These are phyloP conservation scores for Phaseolus lunatus DNA, from an alignment of 306 rosid genomes.

Conservation along the genomic window DNA sequence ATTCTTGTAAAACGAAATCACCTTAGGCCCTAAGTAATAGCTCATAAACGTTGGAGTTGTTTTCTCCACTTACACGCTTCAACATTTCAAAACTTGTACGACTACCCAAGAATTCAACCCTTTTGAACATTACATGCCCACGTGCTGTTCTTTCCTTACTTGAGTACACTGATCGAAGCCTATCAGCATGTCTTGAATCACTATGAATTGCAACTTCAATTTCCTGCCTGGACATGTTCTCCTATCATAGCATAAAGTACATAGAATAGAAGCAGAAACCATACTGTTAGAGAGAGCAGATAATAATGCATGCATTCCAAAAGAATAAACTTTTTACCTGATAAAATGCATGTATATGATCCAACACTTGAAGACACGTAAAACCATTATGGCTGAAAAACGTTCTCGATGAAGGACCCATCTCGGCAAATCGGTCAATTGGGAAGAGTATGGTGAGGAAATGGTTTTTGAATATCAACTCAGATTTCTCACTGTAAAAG, in stretches of 20 bases:
- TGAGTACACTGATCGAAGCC: conserved; percentile 76
- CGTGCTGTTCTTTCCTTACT: conserved; percentile 68
- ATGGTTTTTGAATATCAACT: conserved; percentile 73
- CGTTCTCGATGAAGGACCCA: conserved; percentile 94
- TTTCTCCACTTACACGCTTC: conserved; percentile 86
- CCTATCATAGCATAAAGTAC: conserved; percentile 54
- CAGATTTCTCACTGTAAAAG: conserved; percentile 84
- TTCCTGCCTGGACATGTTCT: conserved; percentile 80
- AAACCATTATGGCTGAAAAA: conserved; percentile 73
- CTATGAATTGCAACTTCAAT: conserved; percentile 87
- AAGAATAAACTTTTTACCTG: conserved; percentile 62
- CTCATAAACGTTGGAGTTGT: conserved; percentile 93
- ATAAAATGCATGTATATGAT: conserved; percentile 79
- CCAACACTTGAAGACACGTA: conserved; percentile 86
- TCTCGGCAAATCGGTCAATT: conserved; percentile 86
- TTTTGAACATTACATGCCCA: conserved; percentile 65
- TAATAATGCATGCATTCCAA: conserved; percentile 1
- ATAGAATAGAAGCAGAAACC: neutral
- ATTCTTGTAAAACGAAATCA: neutral
- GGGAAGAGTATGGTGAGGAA: conserved; percentile 89
- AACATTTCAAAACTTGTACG: conserved; percentile 89
- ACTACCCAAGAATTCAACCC: conserved; percentile 87
- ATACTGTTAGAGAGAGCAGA: neutral
- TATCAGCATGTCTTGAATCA: conserved; percentile 91
- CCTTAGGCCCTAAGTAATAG: conserved; percentile 81